A percentile compares a stretch with the other conserved stretches of the same genome.
These are phyloP conservation scores for Boletus smithii DNA, from an alignment of 1,284 basidiomycete genomes.

Conservation along the genomic window DNA sequence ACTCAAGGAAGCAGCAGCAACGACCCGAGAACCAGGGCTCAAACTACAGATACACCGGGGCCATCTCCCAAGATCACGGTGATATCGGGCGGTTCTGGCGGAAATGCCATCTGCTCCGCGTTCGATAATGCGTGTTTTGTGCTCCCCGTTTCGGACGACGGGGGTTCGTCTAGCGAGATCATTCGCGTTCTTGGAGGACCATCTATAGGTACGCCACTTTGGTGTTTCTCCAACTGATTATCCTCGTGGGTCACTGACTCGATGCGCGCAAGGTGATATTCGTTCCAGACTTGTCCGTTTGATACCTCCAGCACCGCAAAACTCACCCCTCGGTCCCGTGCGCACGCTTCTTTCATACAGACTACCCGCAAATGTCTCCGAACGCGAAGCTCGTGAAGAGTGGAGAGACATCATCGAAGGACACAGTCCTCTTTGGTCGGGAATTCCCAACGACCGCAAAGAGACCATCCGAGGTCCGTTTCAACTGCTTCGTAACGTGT, in stretches of 20 bases:
- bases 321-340: constrained; percentile 66
- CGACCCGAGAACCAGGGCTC: constrained; percentile 3
- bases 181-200: constrained; percentile 81
- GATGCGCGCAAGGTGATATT: constrained; percentile 65
- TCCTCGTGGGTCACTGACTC: constrained; percentile 10
- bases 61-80: constrained; percentile 50
- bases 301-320: constrained; percentile 61
- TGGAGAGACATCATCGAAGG: constrained; percentile 96
- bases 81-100: constrained; percentile 80
- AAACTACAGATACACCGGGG: constrained; percentile 6
- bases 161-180: constrained; percentile 82
- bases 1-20: constrained; percentile 8
- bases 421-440: constrained; percentile 77
- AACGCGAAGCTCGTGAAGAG: constrained; percentile 79
- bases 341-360: constrained; percentile 78
- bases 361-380: constrained; percentile 63
- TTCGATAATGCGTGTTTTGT: constrained; percentile 71
- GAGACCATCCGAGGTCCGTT: constrained; percentile 78
- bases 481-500: constrained; percentile 1
- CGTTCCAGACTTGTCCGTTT: constrained; percentile 79
- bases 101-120: constrained; percentile 75
- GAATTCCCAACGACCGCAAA: constrained; percentile 89
- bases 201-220: constrained; percentile 57
- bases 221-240: constrained; percentile 3
- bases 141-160: constrained; percentile 83